Evolutionary conservation across 1,284 basidiomycete species (phyloP).

Genomic region (Flammula alnicola): DNA sequence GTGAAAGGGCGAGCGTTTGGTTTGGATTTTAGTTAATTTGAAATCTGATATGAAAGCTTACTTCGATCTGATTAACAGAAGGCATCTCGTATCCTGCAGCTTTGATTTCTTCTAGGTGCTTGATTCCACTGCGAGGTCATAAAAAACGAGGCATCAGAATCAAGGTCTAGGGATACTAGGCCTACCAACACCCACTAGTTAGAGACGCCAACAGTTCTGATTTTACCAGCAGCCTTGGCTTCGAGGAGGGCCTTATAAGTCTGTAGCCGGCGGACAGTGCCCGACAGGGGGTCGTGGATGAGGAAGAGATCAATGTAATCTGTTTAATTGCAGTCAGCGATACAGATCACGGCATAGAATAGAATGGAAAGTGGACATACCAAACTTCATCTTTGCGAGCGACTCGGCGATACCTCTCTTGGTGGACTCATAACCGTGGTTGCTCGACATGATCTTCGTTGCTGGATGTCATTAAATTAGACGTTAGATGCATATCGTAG

Average conservation of each 20-base stretch:
- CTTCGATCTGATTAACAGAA: constrained; percentile 86
- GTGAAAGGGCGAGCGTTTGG: not conserved
- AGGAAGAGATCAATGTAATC: constrained; percentile 81
- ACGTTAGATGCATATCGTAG: too few relatives aligned
- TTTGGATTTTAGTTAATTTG: not conserved
- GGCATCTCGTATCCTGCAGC: constrained; percentile 65
- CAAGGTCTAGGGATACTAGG: not conserved
- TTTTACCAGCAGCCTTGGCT: constrained; percentile 63
- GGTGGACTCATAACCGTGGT: constrained; percentile 62
- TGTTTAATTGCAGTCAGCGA: constrained; percentile 25
- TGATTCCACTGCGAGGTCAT: constrained; percentile 54
- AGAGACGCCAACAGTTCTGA: constrained; percentile 75
- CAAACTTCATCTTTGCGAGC: constrained; percentile 54
- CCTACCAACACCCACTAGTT: constrained; percentile 60
- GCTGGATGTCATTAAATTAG: constrained; percentile 40
- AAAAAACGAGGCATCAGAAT: not conserved
- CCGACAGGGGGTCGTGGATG: constrained; percentile 72
- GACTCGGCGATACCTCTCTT: constrained; percentile 60
- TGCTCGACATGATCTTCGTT: constrained; percentile 61
- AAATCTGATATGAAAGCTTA: constrained; percentile 24
- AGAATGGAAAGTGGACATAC: constrained; percentile 35
- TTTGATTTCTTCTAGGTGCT: constrained; percentile 80
- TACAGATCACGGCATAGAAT: not conserved
- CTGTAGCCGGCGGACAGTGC: constrained; percentile 56
- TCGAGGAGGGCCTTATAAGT: constrained; percentile 67